Conservation (phyloP, 331 rosid species). For the Quercus tomentella region DNA sequence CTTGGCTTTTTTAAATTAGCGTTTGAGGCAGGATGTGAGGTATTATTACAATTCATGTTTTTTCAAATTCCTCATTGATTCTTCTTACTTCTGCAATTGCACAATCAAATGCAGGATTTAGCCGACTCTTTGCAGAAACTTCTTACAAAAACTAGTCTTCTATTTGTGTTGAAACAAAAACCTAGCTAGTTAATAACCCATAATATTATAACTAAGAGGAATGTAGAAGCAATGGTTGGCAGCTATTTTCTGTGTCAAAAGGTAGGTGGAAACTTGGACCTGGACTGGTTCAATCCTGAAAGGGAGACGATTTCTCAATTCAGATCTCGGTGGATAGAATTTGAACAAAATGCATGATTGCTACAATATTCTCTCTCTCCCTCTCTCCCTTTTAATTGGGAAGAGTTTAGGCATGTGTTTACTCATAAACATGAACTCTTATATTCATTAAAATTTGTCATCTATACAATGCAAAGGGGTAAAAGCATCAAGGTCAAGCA, state of each 20-base stretch:
- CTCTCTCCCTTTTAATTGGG: background rate
- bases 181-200: background rate
- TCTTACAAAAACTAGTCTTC: background rate
- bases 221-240: background rate
- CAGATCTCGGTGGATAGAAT: background rate
- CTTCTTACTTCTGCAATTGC: background rate
- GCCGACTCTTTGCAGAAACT: background rate
- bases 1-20: slow-evolving; percentile 83
- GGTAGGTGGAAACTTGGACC: background rate
- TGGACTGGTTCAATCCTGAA: background rate
- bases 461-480: background rate
- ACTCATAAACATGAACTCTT: background rate
- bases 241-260: background rate
- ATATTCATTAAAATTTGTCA: background rate
- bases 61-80: background rate
- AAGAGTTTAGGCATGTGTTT: background rate
- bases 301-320: too few species aligned
- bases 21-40: slow-evolving; percentile 73
- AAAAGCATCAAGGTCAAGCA: background rate
- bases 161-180: background rate
- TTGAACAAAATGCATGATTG: background rate
- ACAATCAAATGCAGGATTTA: background rate
- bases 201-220: background rate
- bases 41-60: slow-evolving; percentile 20
- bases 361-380: background rate